Evolutionary conservation across 768 basidiomycete species (phyloP), one percentile per base, ranked within the genome.

Genomic region (Serendipita sp.): DNA sequence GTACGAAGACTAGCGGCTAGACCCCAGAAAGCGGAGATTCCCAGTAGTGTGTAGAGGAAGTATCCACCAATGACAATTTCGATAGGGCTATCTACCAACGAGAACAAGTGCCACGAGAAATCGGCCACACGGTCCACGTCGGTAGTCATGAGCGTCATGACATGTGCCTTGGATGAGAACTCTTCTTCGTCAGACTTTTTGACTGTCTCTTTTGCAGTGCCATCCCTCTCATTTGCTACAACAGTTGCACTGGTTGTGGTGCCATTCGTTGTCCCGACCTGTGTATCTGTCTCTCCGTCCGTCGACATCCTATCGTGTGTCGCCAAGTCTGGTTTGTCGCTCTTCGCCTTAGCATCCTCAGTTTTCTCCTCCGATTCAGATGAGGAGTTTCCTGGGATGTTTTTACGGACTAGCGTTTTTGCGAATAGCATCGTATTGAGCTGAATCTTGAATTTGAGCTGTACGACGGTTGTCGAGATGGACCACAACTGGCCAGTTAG

Each of bases 131-230:
- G 81, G 72, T 94, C 91, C 33, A 93, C 90, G 68, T 96, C 92
- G 3, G 91, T 92, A 3, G 92, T 94, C 88, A 95, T 93, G 33
- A 95, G 80, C 2, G 89, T 94, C 91, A 95, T 93, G 69, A 96
- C 84, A 74, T 95, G 81, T n/a, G 78, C 76, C 69, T 83, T 83
- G 64, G 78, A 79, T 31, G 76, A 77, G 66, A 82, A 81, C 15
- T 78, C 79, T 46, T 74, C 75, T n/a, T 75, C 78, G 34, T 79
- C 77, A 1, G 73, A 72, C 79, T 40, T 40, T 13, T 73, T 72
- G 16, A 71, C 70, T 1, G 43, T 62, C 10, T 66, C 67, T 44
- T 44, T 31, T 15, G 11, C 0, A 27, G 43, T 63, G 3, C 58
- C 62, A 50, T 66, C 66, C 2, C 65, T 60, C 13, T 46, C 33